Conservation (phyloP, 805 yeast genomes). For the Monosporozyma aquatica region DNA sequence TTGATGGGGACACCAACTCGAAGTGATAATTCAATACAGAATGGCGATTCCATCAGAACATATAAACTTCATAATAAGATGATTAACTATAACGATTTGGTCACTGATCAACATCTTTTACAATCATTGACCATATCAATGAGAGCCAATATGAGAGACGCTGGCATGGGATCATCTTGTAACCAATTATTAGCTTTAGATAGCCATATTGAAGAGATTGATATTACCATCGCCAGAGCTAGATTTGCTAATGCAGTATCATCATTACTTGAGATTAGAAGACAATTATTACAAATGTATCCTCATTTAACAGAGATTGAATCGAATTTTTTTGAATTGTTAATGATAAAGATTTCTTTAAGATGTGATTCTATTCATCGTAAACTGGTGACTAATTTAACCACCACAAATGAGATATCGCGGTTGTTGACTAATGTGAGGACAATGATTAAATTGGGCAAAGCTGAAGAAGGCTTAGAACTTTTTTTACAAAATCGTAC, state of each 20-base stretch:
- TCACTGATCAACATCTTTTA: conserved; percentile 31
- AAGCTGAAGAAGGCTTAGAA: conserved; percentile 40
- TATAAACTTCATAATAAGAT: background rate
- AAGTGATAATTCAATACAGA: background rate
- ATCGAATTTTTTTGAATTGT: conserved; percentile 24
- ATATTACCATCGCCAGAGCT: conserved; percentile 55
- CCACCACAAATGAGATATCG: conserved; percentile 22
- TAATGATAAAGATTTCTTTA: conserved; percentile 28
- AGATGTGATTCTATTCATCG: conserved; percentile 28
- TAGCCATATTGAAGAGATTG: conserved; percentile 59
- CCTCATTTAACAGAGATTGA: conserved; percentile 23
- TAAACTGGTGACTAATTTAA: conserved; percentile 31
- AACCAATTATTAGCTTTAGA: conserved; percentile 46
- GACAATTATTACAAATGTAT: conserved; percentile 12
- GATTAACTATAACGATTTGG: conserved; percentile 2
- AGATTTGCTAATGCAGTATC: conserved; percentile 40
- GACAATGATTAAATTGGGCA: conserved; percentile 34
- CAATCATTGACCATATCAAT: conserved; percentile 54
- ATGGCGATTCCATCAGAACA: background rate
- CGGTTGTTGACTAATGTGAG: conserved; percentile 21
- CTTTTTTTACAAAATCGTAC: conserved; percentile 42
- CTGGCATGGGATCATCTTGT: conserved; percentile 37
- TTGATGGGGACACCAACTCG: conserved; percentile 15
- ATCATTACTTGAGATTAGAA: conserved; percentile 29
- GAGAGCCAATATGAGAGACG: conserved; percentile 49